Base-by-base conservation (phyloP, 345 rosid species). In the Populus pruinosa region DNA sequence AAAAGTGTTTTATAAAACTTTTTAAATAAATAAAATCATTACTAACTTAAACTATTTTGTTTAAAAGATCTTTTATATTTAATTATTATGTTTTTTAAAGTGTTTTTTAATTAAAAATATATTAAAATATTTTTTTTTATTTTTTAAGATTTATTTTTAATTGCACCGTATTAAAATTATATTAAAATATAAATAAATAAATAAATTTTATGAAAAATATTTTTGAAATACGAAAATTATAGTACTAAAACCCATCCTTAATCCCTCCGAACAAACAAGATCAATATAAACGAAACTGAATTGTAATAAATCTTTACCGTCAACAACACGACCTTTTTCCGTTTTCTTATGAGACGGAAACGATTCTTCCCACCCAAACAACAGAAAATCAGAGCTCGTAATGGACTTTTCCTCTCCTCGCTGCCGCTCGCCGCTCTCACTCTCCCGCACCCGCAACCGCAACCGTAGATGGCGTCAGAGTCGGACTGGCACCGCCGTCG, bases 381-480 rank as follows among this genome's bases (percentile, higher is more conserved):
- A 9, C 29, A 10, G 29, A 59, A 23, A 23, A 23, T 59, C 29
- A 10, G 29, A 47, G 17, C 16, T 47, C 53, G 4, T 12, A 8
- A 59, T 59, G 64, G 64, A 59, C 25, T 59, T n/a, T 68, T 74
- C 50, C 68, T 69, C 70, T 41, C 62, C 77, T 67, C 53, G 31
- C 8, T 67, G 64, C 64, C 64, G 64, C 64, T 59, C 64, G 29
- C 64, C 64, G 64, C 17, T 47, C 17, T 47, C 53, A 36, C 59
- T 64, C 64, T 5, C 31, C 65, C 79, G 82, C 31, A 76, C 85
- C 61, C 84, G 81, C 38, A 61, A 53, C 39, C 86, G 87, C 0
- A 61, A 43, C 78, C 92, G 91, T 71, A 87, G 90, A 38, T 88
- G 90, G 84, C 88, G 90, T 41, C 91, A 81, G 62, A 80, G 84